Evolutionary conservation across 2,329 filamentous ascomycete genomes (phyloP).

Genomic region (Raffaelea albimanens): DNA sequence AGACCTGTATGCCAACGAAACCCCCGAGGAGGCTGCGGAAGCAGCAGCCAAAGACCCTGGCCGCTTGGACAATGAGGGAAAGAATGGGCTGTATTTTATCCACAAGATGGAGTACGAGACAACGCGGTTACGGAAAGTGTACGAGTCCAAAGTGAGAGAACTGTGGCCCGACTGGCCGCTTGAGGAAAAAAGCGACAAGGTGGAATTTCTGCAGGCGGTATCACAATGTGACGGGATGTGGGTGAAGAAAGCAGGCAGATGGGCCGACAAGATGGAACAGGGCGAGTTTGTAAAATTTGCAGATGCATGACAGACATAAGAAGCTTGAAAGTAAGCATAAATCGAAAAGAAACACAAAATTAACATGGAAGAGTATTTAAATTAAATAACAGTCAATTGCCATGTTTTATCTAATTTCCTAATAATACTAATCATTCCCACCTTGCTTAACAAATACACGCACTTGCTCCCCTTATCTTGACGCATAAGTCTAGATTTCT

Average conservation of each 20-base stretch:
- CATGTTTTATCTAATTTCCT: no score
- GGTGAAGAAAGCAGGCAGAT: conserved; percentile 1
- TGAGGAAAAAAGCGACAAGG: not conserved
- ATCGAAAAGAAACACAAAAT: no score
- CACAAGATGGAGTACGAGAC: conserved; percentile 30
- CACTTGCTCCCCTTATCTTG: no score
- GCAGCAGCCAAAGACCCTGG: conserved; percentile 8
- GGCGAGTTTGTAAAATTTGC: not conserved
- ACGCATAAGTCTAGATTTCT: no score
- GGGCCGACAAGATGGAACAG: conserved; percentile 1
- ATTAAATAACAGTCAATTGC: no score
- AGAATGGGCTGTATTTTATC: conserved; percentile 28
- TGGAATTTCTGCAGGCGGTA: not conserved
- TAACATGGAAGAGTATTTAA: no score
- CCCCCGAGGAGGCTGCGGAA: not conserved
- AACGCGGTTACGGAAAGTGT: conserved; percentile 26
- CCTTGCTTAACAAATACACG: no score
- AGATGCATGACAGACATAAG: not conserved
- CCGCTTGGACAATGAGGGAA: conserved; percentile 27
- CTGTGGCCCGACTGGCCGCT: conserved; percentile 21
- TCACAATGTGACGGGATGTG: conserved; percentile 2
- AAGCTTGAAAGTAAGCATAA: no score
- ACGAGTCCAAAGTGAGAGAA: conserved; percentile 20
- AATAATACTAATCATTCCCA: no score
- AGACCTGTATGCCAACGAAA: conserved; percentile 15